phyloP scores from a whole-genome alignment of 305 asterid genomes.

The Withania somnifera region DNA sequence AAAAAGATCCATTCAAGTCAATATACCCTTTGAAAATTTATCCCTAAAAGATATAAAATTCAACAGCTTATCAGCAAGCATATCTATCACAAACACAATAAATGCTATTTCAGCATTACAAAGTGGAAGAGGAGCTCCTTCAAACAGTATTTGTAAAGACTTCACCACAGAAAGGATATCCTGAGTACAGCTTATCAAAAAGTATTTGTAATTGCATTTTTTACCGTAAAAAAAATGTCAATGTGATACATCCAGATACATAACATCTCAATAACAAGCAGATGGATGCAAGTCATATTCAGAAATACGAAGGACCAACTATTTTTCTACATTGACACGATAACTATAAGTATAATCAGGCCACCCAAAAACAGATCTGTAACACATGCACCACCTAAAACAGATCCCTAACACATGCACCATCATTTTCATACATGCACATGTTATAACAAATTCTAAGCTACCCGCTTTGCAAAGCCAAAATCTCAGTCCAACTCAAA shows the following conservation, averaged over 20 bases:
- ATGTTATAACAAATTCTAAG: background rate
- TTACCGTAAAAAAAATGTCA: background rate
- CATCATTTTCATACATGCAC: background rate
- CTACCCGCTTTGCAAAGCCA: background rate
- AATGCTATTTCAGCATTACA: background rate
- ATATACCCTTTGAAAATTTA: background rate
- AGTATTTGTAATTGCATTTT: no score
- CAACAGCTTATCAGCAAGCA: background rate
- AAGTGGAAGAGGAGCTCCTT: background rate
- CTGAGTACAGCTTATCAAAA: no score
- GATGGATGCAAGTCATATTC: background rate
- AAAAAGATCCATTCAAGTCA: background rate
- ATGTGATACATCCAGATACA: background rate
- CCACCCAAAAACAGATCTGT: background rate
- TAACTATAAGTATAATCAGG: background rate
- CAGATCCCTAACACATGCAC: background rate
- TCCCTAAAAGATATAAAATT: background rate
- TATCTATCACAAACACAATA: background rate
- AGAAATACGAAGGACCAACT: background rate
- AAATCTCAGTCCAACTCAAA: background rate
- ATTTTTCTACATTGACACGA: background rate
- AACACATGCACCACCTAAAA: background rate
- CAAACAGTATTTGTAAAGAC: background rate
- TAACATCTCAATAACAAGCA: background rate
- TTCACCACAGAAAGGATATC: background rate